Evolutionary conservation across 2,329 filamentous ascomycete species (phyloP), one percentile per base, ranked within the genome.

Genomic region (Arthrocladium fulminans): DNA sequence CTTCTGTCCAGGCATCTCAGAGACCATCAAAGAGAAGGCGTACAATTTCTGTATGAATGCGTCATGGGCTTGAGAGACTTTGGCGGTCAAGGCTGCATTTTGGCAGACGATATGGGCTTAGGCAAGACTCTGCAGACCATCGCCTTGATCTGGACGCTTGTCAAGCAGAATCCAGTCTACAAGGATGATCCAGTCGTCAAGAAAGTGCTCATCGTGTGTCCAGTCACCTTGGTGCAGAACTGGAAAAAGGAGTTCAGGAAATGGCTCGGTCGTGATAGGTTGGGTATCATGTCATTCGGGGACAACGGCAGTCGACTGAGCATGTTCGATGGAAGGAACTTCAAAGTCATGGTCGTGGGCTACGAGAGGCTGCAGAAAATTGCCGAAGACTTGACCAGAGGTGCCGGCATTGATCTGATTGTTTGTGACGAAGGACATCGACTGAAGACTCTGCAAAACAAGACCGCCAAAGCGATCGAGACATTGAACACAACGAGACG

Each of bases 81-180:
- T 52, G 77, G 77, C 57, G 82, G 83, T 1, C 75, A 83, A 63
- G 83, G 83, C 20, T 83, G 81, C 2, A 80, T 87, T 50, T 68
- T 87, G 42, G 83, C 83, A 1, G 83, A 87, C 60, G 83, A 86
- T 57, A 87, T 87, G 83, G 83, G 83, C 0, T 64, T 87, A 1
- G 83, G 83, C 17, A 87, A 87, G 65, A 86, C 83, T 1, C 61
- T 86, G 27, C 83, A 86, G 58, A 86, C 83, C 0, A 86, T 87
- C 58, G 71, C 83, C 2, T 64, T 86, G 39, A 60, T 86, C 10
- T 86, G 83, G 83, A 86, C 83, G 1, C 63, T 86, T 27, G 65
- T 86, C 52, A 86, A 85, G 61, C 83, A 86, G 59, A 85, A 82
- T 58, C 81, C 82, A 0, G 71, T 84, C 4, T 71, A 79, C 55